phyloP scores from a whole-genome alignment of 768 basidiomycete genomes.

The Leccinum longicurvipes region DNA sequence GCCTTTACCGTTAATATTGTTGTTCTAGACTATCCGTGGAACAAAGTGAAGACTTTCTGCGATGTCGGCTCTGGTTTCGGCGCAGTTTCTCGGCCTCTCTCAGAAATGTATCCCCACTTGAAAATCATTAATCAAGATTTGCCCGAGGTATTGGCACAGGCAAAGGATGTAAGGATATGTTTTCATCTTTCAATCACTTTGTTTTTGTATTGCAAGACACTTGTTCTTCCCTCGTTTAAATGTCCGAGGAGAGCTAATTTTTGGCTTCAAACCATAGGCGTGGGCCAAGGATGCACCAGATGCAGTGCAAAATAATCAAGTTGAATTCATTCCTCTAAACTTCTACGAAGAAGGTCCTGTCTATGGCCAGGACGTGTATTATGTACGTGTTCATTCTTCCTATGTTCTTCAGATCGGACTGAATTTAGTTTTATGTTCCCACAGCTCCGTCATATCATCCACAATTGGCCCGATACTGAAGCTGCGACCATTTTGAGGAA shows the following conservation, averaged over 20 bases:
- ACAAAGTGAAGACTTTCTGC: conserved; percentile 22
- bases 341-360: neutral
- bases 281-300: neutral
- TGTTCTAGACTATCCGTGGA: conserved; percentile 25
- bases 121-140: conserved; percentile 29
- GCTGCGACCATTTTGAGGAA: conserved; percentile 31
- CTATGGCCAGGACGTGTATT: neutral
- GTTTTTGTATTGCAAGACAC: neutral
- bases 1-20: neutral
- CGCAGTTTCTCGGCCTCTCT: conserved; percentile 24
- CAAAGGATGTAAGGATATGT: conserved; percentile 15
- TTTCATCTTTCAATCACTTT: too few species aligned
- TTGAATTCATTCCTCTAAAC: neutral
- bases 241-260: neutral
- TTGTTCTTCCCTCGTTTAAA: neutral
- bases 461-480: conserved; percentile 37
- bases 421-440: neutral
- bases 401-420: neutral
- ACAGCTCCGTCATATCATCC: conserved; percentile 29
- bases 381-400: neutral
- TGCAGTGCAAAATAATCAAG: neutral
- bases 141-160: conserved; percentile 23
- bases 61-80: conserved; percentile 31
- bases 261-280: neutral
- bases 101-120: conserved; percentile 24